Conservation (phyloP, 2,329 filamentous ascomycete genomes). For the Cadophora malorum region DNA sequence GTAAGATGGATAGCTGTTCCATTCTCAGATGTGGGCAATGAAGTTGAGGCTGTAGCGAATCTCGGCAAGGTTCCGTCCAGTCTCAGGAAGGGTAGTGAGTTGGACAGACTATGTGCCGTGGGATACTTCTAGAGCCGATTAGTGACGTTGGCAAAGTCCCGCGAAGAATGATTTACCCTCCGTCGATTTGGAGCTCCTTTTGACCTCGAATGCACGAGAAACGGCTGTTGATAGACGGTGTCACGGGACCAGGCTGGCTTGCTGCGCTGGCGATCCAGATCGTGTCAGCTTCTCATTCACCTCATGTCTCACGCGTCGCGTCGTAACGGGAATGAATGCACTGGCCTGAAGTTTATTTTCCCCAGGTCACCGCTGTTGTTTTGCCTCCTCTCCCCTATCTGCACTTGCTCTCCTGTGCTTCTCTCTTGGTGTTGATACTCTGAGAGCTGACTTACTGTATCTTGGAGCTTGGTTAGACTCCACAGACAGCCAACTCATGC, state of each 20-base stretch:
- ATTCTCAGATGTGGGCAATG: neutral
- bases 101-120: too few relatives aligned
- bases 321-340: neutral
- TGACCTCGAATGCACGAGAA: neutral
- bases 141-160: too few relatives aligned
- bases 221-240: slow-evolving; percentile 14
- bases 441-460: too few relatives aligned
- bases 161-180: too few relatives aligned
- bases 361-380: neutral
- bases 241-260: slow-evolving; percentile 25
- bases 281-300: slow-evolving; percentile 6
- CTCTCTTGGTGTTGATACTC: neutral
- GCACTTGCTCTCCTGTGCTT: neutral
- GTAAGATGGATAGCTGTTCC: neutral
- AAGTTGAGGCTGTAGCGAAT: neutral
- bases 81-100: neutral
- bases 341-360: neutral
- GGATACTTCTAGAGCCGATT: too few relatives aligned
- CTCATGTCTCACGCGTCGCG: slow-evolving; percentile 10
- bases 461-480: too few relatives aligned
- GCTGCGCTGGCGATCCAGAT: slow-evolving; percentile 7
- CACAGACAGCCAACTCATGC: too few relatives aligned
- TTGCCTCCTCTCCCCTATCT: neutral
- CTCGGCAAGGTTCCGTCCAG: neutral
- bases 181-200: too few relatives aligned